A percentile compares a stretch with the other conserved stretches of the same genome.
phyloP scores from a whole-genome alignment of 225 moss, liverwort and hornwort species.

The Pseudoscleropodium purum region DNA sequence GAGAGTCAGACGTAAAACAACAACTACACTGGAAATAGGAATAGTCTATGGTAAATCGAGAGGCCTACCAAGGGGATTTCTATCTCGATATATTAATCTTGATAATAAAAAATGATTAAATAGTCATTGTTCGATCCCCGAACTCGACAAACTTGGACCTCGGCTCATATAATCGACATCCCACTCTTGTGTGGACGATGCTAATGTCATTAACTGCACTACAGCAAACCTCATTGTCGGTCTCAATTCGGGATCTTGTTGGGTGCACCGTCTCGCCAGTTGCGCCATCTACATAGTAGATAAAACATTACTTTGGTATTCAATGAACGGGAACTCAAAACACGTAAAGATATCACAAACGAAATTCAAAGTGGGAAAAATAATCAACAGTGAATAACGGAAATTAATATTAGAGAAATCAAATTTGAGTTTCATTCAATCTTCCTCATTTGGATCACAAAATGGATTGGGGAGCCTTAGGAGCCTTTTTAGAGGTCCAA shows the following conservation, averaged over 20 bases:
- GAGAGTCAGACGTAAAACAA: background rate
- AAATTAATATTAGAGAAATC: background rate
- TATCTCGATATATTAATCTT: background rate
- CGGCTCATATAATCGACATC: constrained; percentile 31
- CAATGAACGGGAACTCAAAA: background rate
- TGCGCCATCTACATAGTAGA: constrained; percentile 61
- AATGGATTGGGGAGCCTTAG: background rate
- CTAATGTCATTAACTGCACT: constrained; percentile 85
- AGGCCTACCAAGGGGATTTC: background rate
- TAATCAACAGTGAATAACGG: background rate
- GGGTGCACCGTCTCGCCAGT: constrained; percentile 73
- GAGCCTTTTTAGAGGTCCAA: background rate
- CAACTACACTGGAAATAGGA: background rate
- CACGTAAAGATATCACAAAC: background rate
- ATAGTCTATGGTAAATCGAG: background rate
- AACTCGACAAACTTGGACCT: background rate
- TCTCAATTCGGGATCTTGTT: constrained; percentile 50
- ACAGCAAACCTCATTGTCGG: constrained; percentile 84
- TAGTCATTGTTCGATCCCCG: background rate
- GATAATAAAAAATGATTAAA: background rate
- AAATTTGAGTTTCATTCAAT: background rate
- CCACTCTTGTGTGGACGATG: constrained; percentile 82
- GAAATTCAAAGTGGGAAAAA: background rate
- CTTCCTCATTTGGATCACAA: background rate
- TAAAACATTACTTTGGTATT: background rate